A percentile compares a stretch with the other conserved stretches of the same genome.
phyloP scores from a whole-genome alignment of 179 eudicot species.

The Silene vulgaris region DNA sequence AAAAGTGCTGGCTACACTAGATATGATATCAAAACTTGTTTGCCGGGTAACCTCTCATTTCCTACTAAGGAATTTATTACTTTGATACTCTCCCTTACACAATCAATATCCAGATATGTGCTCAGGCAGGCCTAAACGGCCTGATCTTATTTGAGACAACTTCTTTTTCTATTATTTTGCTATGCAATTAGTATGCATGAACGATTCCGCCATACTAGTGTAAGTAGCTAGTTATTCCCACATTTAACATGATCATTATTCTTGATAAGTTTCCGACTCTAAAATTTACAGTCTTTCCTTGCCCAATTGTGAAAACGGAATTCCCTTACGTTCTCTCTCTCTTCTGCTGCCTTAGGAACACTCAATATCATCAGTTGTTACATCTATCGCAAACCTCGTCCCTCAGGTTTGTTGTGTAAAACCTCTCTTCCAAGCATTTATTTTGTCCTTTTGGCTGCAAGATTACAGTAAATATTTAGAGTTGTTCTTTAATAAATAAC shows the following conservation, averaged over 20 bases:
- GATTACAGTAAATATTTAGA: not conserved
- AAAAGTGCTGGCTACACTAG: constrained; percentile 67
- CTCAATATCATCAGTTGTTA: constrained; percentile 78
- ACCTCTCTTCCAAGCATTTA: constrained; percentile 6
- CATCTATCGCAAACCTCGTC: constrained; percentile 71
- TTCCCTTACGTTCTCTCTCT: not conserved
- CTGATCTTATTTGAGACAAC: not conserved
- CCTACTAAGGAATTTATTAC: not conserved
- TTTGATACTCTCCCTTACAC: not conserved
- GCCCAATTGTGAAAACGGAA: not conserved
- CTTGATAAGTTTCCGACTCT: no score
- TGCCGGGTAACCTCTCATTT: constrained; percentile 48
- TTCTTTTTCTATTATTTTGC: not conserved
- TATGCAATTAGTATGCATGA: not conserved
- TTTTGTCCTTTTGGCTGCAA: not conserved
- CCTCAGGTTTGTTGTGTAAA: constrained; percentile 57
- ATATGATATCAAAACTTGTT: constrained; percentile 78
- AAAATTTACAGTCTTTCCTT: not conserved
- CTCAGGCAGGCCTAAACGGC: not conserved
- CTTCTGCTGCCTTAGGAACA: constrained; percentile 49
- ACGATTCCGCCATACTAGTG: not conserved
- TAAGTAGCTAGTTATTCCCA: constrained; percentile 3
- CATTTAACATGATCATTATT: not conserved
- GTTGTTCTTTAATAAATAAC: not conserved
- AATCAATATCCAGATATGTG: not conserved